A percentile compares a stretch with the other conserved stretches of the same genome.
Conservation (phyloP, 495 filamentous ascomycete species). For the Talaromyces wortmannii region DNA sequence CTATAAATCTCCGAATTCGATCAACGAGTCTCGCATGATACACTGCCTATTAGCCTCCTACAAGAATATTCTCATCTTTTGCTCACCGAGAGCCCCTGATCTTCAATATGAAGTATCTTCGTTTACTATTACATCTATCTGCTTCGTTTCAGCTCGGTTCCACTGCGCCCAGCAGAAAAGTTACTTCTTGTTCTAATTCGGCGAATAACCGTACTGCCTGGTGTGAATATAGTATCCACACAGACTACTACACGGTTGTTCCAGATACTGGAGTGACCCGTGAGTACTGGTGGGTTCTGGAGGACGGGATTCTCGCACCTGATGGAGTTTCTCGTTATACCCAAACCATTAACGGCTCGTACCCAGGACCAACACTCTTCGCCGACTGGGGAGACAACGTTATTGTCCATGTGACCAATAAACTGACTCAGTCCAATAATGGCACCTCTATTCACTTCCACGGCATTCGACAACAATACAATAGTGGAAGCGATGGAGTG, state of each 20-base stretch:
- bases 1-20: too few relatives aligned
- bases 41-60: too few relatives aligned
- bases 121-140: too few relatives aligned
- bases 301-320: slow-evolving; percentile 10
- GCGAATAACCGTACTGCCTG: slow-evolving; percentile 29
- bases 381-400: slow-evolving; percentile 58
- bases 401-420: slow-evolving; percentile 50
- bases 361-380: slow-evolving; percentile 49
- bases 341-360: slow-evolving; percentile 38
- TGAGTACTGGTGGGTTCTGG: slow-evolving; percentile 25
- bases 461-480: slow-evolving; percentile 42
- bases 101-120: too few relatives aligned
- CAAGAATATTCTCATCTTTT: too few relatives aligned
- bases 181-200: slow-evolving; percentile 15
- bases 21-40: too few relatives aligned
- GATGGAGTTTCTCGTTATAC: slow-evolving; percentile 25
- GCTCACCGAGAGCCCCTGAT: too few relatives aligned
- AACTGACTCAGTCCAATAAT: slow-evolving; percentile 13
- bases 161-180: too few relatives aligned
- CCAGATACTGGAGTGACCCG: slow-evolving; percentile 32
- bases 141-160: too few relatives aligned
- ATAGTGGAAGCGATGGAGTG: slow-evolving; percentile 37
- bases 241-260: slow-evolving; percentile 40
- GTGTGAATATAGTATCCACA: slow-evolving; percentile 45
- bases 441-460: slow-evolving; percentile 45